These are phyloP conservation scores for Globisporangium nagaii DNA, from an alignment of 352 stramenopile species.

Conservation along the genomic window DNA sequence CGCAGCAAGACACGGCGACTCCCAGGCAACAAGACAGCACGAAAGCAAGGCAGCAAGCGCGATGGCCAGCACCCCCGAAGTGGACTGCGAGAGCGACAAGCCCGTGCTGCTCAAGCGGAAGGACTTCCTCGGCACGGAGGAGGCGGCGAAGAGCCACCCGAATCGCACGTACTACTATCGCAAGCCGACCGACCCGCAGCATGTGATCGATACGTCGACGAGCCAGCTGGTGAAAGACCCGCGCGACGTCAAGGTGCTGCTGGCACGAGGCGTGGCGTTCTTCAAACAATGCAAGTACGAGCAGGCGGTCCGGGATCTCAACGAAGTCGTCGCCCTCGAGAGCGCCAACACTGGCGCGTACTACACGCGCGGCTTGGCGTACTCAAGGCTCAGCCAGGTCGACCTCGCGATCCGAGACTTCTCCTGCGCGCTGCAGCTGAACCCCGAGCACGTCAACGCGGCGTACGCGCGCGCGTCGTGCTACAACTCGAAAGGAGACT, in stretches of 20 bases:
- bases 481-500: conserved; percentile 84
- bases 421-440: conserved; percentile 54
- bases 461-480: conserved; percentile 82
- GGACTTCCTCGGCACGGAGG: conserved; percentile 67
- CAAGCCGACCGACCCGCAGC: conserved; percentile 61
- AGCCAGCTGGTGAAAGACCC: conserved; percentile 57
- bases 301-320: conserved; percentile 54
- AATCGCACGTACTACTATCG: conserved; percentile 79
- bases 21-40: background rate
- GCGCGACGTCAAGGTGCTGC: conserved; percentile 55
- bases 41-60: background rate
- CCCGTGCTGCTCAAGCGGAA: conserved; percentile 64
- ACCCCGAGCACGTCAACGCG: conserved; percentile 86
- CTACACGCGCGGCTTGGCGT: conserved; percentile 71
- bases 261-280: conserved; percentile 66
- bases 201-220: conserved; percentile 69
- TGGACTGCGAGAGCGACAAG: conserved; percentile 26
- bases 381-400: conserved; percentile 60
- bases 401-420: conserved; percentile 84
- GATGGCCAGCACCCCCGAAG: conserved; percentile 35
- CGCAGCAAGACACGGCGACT: too few species aligned
- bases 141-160: conserved; percentile 51
- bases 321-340: conserved; percentile 38
- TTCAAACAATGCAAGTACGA: conserved; percentile 71
- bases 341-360: conserved; percentile 37